Conservation (phyloP, 1,139 yeast species). For the Blastobotrys niveus region DNA sequence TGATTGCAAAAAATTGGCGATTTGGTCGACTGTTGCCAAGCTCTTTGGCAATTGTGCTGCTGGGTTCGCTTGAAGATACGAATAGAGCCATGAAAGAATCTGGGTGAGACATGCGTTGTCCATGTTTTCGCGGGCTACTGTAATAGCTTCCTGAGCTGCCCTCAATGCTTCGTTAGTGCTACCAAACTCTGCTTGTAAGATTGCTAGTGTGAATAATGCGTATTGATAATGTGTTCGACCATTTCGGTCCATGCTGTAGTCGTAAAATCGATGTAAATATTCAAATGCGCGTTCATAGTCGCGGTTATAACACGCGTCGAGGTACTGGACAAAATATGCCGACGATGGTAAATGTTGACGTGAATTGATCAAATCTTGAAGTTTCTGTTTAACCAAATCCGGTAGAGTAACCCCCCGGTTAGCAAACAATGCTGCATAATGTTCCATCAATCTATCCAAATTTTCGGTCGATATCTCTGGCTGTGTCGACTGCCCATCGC, state of each 20-base stretch:
- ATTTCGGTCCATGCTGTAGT: conserved; percentile 70
- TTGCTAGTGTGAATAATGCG: conserved; percentile 73
- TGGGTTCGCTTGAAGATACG: conserved; percentile 65
- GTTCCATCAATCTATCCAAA: conserved; percentile 47
- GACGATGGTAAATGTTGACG: conserved; percentile 56
- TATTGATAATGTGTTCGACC: conserved; percentile 69
- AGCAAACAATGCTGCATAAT: conserved; percentile 54
- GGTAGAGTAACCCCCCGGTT: conserved; percentile 41
- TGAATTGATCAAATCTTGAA: conserved; percentile 47
- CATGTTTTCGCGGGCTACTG: conserved; percentile 81
- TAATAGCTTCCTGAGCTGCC: conserved; percentile 81
- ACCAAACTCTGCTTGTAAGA: conserved; percentile 70
- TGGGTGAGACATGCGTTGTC: conserved; percentile 70
- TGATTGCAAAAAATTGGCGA: conserved; percentile 55
- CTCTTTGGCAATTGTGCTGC: conserved; percentile 29
- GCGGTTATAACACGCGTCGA: conserved; percentile 54
- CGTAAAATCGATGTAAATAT: conserved; percentile 74
- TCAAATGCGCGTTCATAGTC: conserved; percentile 73
- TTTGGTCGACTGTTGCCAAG: conserved; percentile 46
- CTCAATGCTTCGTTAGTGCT: conserved; percentile 69
- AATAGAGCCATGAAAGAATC: conserved; percentile 73
- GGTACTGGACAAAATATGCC: conserved; percentile 57
- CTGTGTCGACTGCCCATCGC: conserved; percentile 2
- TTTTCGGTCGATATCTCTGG: conserved; percentile 34
- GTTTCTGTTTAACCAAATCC: conserved; percentile 39